Base-by-base conservation (phyloP, 768 basidiomycete genomes). In the Rhodotorula kratochvilovae region DNA sequence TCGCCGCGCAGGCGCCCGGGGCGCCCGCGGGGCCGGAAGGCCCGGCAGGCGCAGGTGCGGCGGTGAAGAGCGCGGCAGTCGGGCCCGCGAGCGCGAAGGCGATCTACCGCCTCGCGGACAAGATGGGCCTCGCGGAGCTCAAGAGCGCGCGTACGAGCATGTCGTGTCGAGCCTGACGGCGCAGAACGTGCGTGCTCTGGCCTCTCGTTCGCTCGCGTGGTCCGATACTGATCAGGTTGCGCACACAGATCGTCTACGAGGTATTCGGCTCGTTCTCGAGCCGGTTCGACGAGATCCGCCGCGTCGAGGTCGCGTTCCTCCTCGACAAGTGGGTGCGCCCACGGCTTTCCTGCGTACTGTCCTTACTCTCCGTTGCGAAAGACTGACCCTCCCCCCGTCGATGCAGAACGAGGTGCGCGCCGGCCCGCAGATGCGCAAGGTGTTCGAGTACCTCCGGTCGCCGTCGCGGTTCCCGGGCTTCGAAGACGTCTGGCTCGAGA, bases 141-240 rank as follows among this genome's bases (percentile, higher is more conserved):
- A 81, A 81, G 70, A 79, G 43, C 68, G 81, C 54, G 81, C 82
- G 29, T 81, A 79, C 67, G 80, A 81, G 53, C 81, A 83, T 72
- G 81, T 83, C 62, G 78, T 79, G 31, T 69, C 70, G 7, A 75
- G 76, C 21, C 66, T 83, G 61, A 81, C 80, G 11, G 75, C 80
- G 33, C 71, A 80, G 53, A 83, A 81, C 67, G 73, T 68, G 55
- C 36, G 73, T 43, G 5, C 15, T 5, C 4, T 5, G 0, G 8
- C 29, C 45, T n/a, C 29, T 7, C 29, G 29, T 31, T 36, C n/a
- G 23, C 21, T 19, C n/a, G 17, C 31, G 27, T 25, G n/a, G n/a
- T 13, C 17, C 35, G 23, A 25, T 7, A 5, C 2, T 5, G 29
- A 5, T 5, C 36, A 27, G 5, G 36, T 36, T 29, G 16, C 27